These are phyloP conservation scores for Pythium diclinum DNA, from an alignment of 352 stramenopile species.

Conservation along the genomic window DNA sequence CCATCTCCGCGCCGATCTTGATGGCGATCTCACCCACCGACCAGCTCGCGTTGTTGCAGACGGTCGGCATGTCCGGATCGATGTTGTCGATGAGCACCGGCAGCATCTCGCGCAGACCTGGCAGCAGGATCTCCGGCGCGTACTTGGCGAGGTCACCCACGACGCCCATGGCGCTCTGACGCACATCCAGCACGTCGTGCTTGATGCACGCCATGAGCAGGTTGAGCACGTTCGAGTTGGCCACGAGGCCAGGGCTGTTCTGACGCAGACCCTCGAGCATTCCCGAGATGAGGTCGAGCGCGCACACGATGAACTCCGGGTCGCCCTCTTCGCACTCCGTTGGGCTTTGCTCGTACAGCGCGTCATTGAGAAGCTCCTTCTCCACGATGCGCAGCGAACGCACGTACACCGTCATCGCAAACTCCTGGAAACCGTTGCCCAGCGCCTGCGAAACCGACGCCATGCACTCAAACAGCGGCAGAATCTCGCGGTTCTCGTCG, in stretches of 20 bases:
- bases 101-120: slow-evolving; percentile 71
- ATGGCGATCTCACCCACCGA: slow-evolving; percentile 89
- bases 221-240: slow-evolving; percentile 84
- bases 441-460: slow-evolving; percentile 83
- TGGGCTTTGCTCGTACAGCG: slow-evolving; percentile 75
- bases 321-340: slow-evolving; percentile 83
- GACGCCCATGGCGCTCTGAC: slow-evolving; percentile 88
- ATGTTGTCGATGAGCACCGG: slow-evolving; percentile 89
- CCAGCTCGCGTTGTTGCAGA: slow-evolving; percentile 93
- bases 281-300: slow-evolving; percentile 85
- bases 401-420: slow-evolving; percentile 76
- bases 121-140: slow-evolving; percentile 60
- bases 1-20: slow-evolving; percentile 80
- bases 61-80: slow-evolving; percentile 79
- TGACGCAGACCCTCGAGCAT: slow-evolving; percentile 84
- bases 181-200: slow-evolving; percentile 85
- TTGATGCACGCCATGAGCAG: slow-evolving; percentile 85
- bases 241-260: slow-evolving; percentile 75
- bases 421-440: slow-evolving; percentile 86
- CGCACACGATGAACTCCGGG: slow-evolving; percentile 87
- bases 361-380: slow-evolving; percentile 78
- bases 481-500: slow-evolving; percentile 73
- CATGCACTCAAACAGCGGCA: slow-evolving; percentile 89
- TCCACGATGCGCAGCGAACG: slow-evolving; percentile 82
- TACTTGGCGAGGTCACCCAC: slow-evolving; percentile 89